These are phyloP conservation scores for Pelagomonas calceolata DNA, from an alignment of 108 stramenopile genomes.

Conservation along the genomic window DNA sequence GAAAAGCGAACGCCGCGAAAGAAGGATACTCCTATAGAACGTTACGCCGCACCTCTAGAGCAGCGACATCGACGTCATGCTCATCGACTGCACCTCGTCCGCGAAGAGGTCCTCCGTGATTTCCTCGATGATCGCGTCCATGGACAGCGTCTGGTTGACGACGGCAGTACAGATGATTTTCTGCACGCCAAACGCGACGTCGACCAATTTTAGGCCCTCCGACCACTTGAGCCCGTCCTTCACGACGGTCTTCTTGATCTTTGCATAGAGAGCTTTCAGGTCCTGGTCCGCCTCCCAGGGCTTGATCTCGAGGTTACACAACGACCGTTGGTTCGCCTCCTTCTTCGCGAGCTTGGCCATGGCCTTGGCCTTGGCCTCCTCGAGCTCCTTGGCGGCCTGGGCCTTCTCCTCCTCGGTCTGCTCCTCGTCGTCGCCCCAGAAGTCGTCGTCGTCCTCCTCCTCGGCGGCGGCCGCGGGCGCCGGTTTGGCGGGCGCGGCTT, in stretches of 20 bases:
- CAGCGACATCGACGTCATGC: conserved; percentile 46
- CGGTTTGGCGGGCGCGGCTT: background rate
- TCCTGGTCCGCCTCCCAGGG: conserved; percentile 48
- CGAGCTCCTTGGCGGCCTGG: background rate
- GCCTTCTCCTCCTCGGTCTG: background rate
- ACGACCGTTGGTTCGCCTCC: conserved; percentile 36
- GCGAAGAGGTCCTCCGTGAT: conserved; percentile 33
- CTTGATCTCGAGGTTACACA: conserved; percentile 44
- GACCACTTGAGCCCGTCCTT: conserved; percentile 43
- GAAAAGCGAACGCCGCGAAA: no score
- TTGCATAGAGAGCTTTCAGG: conserved; percentile 39
- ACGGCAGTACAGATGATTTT: conserved; percentile 40
- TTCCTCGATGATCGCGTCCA: conserved; percentile 35
- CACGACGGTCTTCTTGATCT: conserved; percentile 29
- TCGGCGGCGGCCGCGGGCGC: background rate
- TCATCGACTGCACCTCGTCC: conserved; percentile 44
- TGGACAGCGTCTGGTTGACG: conserved; percentile 29
- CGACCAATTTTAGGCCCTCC: conserved; percentile 34
- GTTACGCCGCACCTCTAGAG: conserved; percentile 35
- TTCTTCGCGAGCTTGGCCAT: conserved; percentile 27
- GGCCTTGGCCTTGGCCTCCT: conserved; percentile 21
- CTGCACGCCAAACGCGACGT: conserved; percentile 49
- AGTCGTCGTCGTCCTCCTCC: background rate
- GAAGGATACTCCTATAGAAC: conserved; percentile 4
- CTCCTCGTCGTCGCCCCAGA: conserved; percentile 3